phyloP scores from a whole-genome alignment of 2,329 filamentous ascomycete species.

The Calonectria pseudoturangicola region DNA sequence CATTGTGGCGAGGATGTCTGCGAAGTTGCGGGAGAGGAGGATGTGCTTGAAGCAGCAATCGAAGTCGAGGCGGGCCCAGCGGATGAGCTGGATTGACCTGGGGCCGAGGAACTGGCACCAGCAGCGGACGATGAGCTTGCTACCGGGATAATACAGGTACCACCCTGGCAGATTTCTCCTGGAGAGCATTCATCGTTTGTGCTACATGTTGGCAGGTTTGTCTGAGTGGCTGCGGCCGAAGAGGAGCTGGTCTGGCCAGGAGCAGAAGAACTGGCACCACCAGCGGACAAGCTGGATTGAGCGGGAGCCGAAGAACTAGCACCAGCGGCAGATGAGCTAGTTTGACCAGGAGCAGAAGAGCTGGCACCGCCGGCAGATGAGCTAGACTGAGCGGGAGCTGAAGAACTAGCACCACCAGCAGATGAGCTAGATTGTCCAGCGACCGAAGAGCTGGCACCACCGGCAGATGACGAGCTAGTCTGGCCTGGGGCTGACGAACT shows the following conservation, averaged over 20 bases:
- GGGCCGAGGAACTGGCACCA: background rate
- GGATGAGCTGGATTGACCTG: background rate
- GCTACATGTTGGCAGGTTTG: background rate
- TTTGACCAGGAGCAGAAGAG: background rate
- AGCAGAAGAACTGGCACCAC: background rate
- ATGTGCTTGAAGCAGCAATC: background rate
- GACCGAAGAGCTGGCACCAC: background rate
- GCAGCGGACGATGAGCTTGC: background rate
- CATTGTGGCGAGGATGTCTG: constrained; percentile 8
- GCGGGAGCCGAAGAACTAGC: background rate
- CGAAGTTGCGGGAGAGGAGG: background rate
- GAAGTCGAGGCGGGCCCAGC: background rate
- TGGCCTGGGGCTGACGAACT: background rate
- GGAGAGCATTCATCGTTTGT: constrained; percentile 3
- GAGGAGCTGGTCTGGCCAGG: background rate
- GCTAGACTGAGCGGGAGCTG: background rate
- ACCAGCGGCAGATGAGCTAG: background rate
- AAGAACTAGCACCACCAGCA: background rate
- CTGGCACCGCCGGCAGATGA: background rate
- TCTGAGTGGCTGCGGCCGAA: constrained; percentile 5
- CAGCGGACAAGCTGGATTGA: background rate
- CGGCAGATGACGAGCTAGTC: background rate
- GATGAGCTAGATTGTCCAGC: background rate
- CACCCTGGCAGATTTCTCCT: background rate
- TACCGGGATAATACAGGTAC: background rate